Evolutionary conservation across 257 asterid species (phyloP), one percentile per base, ranked within the genome.

Genomic region (Plectranthus barbatus): DNA sequence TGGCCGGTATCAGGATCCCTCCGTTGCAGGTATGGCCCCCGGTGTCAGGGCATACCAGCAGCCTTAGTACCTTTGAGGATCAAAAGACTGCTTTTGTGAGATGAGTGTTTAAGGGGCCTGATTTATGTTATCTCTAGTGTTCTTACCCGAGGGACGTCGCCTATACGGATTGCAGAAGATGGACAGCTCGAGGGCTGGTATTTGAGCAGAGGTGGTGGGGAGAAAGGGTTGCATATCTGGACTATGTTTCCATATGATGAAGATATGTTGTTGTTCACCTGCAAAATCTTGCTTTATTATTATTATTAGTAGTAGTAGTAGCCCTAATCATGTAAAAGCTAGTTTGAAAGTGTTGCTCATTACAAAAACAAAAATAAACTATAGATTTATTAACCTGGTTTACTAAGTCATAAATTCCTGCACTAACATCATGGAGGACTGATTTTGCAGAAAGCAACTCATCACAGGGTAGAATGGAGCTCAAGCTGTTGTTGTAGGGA

Each of bases 161-260:
- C 90, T 2, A 91, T 88, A 46, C 3, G 51, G 67, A 81, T 77
- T 0, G 94, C 73, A 56, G 75, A 50, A 9, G 76, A 57, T 6
- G 90, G 71, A 42, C 98, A 91, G 15, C 70, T 66, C 68, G 64
- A 67, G 0, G 94, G 90, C 63, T 80, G 84, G 60, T 78, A 88
- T 49, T 72, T 64, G 20, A 84, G 79, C 24, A 55, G 57, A 9
- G 98, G 96, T 19, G 96, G 90, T 1, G 74, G 78, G 0, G 96
- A 86, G 79, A 91, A 91, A 6, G 98, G 98, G 65, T 91, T 88
- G 86, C 98, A 91, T 19, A 91, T 83, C 13, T 84, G 94, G 29
- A 84, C 70, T 31, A 84, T 36, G 60, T 81, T 77, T 18, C 90
- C 90, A 26, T 66, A 88, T 31, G 84, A 62, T 13, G 53, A 60